Percentiles rank a stretch among this genome's conserved stretches.
Evolutionary conservation across 768 basidiomycete species (phyloP).

Genomic region (Boletus coccyginus): DNA sequence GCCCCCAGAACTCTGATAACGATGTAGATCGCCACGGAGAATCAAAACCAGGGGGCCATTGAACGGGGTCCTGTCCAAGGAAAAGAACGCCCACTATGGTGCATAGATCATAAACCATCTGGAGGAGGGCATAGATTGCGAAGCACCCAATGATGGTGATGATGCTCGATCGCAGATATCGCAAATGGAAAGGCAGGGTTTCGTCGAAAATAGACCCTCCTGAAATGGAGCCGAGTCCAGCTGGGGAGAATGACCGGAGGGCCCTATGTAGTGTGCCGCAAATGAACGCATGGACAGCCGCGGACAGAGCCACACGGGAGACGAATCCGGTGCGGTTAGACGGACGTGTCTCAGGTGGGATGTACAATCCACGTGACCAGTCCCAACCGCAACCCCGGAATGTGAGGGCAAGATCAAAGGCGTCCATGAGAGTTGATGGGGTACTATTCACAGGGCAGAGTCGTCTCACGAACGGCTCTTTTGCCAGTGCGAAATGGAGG

Average conservation of each 20-base stretch:
- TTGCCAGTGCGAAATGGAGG: not conserved
- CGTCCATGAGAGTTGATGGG: not conserved
- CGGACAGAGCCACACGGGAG: not conserved
- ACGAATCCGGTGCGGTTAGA: not conserved
- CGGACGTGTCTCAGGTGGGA: not conserved
- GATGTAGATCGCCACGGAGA: not conserved
- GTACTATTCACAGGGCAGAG: not conserved
- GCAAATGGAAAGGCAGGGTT: not conserved
- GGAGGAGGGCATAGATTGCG: not conserved
- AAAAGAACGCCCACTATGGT: not conserved
- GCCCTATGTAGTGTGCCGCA: not conserved
- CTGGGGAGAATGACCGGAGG: not conserved
- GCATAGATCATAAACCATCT: not conserved
- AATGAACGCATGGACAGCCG: not conserved
- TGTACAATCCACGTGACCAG: not conserved
- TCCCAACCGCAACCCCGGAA: not conserved
- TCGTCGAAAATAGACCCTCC: not conserved
- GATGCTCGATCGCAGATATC: not conserved
- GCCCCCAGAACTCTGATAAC: not conserved
- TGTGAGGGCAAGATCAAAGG: not conserved
- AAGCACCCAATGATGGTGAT: not conserved
- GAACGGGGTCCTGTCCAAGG: not conserved
- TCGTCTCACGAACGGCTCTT: not conserved
- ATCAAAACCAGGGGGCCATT: not conserved
- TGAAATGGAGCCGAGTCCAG: not conserved